These are phyloP conservation scores for Cyberlindnera suaveolens DNA, from an alignment of 805 yeast genomes.

Conservation along the genomic window DNA sequence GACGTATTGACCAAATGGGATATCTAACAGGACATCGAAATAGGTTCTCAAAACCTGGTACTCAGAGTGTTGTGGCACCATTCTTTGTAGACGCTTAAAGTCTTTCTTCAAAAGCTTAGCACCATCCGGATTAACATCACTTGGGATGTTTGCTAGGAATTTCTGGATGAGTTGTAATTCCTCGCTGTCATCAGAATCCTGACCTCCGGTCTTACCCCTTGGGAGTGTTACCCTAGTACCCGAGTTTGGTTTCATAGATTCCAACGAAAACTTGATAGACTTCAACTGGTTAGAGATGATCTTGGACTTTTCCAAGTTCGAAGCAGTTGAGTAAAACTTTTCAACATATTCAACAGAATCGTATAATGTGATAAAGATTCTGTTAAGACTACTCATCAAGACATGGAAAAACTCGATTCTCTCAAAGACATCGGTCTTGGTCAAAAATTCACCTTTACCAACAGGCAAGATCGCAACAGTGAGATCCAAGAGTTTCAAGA, in stretches of 20 bases:
- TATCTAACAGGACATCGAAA: conserved; percentile 57
- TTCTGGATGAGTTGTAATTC: conserved; percentile 28
- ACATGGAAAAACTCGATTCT: conserved; percentile 28
- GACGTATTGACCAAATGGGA: conserved; percentile 46
- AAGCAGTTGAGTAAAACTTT: conserved; percentile 43
- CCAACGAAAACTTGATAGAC: conserved; percentile 43
- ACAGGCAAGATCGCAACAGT: conserved; percentile 47
- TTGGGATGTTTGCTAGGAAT: conserved; percentile 23
- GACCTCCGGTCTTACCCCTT: not conserved
- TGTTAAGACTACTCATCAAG: conserved; percentile 30
- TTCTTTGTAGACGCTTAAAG: conserved; percentile 45
- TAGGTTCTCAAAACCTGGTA: conserved; percentile 60
- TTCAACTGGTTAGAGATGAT: conserved; percentile 51
- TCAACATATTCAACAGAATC: conserved; percentile 31
- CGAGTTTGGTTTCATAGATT: conserved; percentile 29
- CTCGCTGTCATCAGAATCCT: conserved; percentile 29
- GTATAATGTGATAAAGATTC: conserved; percentile 34
- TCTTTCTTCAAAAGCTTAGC: conserved; percentile 38
- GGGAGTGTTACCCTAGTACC: too few species aligned
- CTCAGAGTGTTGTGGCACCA: conserved; percentile 51
- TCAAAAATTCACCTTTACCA: conserved; percentile 36
- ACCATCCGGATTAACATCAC: conserved; percentile 35
- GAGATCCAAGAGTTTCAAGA: conserved; percentile 35
- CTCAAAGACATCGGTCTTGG: conserved; percentile 26
- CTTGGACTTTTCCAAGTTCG: conserved; percentile 45